phyloP scores from a whole-genome alignment of 371 early-diverging fungal genomes.

The Mucor lusitanicus region DNA sequence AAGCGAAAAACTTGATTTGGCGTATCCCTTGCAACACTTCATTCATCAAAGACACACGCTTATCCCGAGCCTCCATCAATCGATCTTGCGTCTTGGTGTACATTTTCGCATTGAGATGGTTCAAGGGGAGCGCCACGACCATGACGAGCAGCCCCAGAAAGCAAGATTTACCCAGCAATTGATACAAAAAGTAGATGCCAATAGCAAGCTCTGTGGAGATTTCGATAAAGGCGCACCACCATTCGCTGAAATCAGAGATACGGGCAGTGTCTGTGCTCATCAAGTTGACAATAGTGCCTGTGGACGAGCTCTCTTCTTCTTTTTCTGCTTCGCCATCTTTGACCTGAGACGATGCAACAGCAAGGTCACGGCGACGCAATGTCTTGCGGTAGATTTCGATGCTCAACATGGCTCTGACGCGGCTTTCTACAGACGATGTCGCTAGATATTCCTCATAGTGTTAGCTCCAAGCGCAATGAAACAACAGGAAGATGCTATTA shows the following conservation, averaged over 20 bases:
- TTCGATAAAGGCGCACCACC: slow-evolving; percentile 49
- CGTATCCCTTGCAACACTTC: slow-evolving; percentile 68
- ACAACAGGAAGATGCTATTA: slow-evolving; percentile 16
- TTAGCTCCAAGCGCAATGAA: not conserved
- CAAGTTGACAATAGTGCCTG: slow-evolving; percentile 82
- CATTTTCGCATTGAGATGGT: slow-evolving; percentile 54
- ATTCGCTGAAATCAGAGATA: slow-evolving; percentile 52
- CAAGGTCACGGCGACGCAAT: slow-evolving; percentile 56
- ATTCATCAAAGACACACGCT: slow-evolving; percentile 55
- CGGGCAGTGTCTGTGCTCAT: slow-evolving; percentile 77
- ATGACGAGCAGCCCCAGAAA: slow-evolving; percentile 67
- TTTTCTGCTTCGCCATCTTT: slow-evolving; percentile 27
- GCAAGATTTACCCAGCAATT: slow-evolving; percentile 66
- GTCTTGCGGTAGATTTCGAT: slow-evolving; percentile 65
- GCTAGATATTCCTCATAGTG: slow-evolving; percentile 16
- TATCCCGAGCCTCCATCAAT: slow-evolving; percentile 57
- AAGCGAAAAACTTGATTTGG: slow-evolving; percentile 76
- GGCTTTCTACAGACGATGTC: slow-evolving; percentile 42
- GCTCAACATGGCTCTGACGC: slow-evolving; percentile 52
- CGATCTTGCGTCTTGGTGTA: slow-evolving; percentile 54
- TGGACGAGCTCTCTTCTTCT: slow-evolving; percentile 46
- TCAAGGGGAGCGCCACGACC: slow-evolving; percentile 53
- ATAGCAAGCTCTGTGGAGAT: slow-evolving; percentile 60
- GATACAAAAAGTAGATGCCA: slow-evolving; percentile 65
- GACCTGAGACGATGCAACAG: slow-evolving; percentile 31